Base-by-base conservation (phyloP, 495 filamentous ascomycete species). In the Daldinia concentrica region DNA sequence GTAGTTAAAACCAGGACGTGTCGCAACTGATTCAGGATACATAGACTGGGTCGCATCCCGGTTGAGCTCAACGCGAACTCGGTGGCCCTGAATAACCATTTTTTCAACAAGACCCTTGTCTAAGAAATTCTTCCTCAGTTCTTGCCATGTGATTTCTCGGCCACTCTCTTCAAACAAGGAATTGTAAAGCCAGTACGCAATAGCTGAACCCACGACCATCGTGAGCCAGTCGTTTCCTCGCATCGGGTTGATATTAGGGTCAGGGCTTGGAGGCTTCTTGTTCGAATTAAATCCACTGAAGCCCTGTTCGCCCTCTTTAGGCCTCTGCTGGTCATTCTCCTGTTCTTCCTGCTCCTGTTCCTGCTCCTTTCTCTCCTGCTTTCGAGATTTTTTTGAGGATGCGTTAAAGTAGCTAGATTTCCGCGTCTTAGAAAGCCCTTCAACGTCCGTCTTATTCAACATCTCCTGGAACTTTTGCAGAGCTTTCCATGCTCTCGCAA, bases 121-220 rank as follows among this genome's bases (percentile, higher is more conserved):
- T 51, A 99, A 85, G 84, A 96, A 98, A 41, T 93, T 94, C 68
- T 88, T 91, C 50, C 90, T 85, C 79, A 98, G 92, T 79, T 98
- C 96, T 83, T 99, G 95, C 92, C 93, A 99, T 45, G 95, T 98
- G 65, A 99, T 97, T 73, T 98, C 94, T 54, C 87, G 86, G n/a
- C 67, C 67, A 22, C 55, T 69, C 32, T 75, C 73, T 26, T 77
- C 74, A 8, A 72, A 72, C 7, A 76, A 8, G 36, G 75, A 73
- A 11, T 26, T 69, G 41, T 78, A 76, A 14, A 79, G 22, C 61
- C 75, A 78, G 45, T 69, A 79, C 41, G 73, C 74, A 17, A 78
- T 27, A 57, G 37, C 59, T 2, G 71, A 68, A 29, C 54, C 70
- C 6, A 74, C 37, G 30, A 72, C 36, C 14, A 70, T 73, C 6